Conservation (phyloP, 192 early-diverging fungal species). For the Radiomyces spectabilis region DNA sequence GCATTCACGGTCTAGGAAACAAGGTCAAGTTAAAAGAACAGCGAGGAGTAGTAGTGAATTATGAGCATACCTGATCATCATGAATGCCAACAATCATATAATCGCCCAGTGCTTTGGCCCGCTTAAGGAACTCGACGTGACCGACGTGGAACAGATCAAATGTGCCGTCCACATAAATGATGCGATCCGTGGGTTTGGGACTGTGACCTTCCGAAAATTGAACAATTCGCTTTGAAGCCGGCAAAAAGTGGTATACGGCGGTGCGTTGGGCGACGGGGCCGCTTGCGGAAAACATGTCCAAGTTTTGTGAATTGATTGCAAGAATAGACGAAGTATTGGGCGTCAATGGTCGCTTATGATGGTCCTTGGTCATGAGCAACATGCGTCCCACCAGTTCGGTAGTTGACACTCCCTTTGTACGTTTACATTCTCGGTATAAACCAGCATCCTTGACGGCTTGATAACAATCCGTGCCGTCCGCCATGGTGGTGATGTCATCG, state of each 20-base stretch:
- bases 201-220: conserved; percentile 85
- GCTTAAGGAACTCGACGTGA: conserved; percentile 89
- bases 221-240: conserved; percentile 78
- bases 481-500: conserved; percentile 94
- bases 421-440: conserved; percentile 91
- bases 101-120: conserved; percentile 77
- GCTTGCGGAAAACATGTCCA: conserved; percentile 49
- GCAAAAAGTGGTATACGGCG: conserved; percentile 79
- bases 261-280: conserved; percentile 36
- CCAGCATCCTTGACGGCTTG: conserved; percentile 92
- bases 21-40: background rate
- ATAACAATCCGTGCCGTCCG: conserved; percentile 97
- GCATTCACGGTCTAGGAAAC: conserved; percentile 66
- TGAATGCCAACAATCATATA: conserved; percentile 92
- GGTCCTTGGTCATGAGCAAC: conserved; percentile 85
- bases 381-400: conserved; percentile 95
- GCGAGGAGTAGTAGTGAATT: background rate
- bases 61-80: conserved; percentile 62
- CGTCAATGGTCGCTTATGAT: conserved; percentile 57
- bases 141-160: conserved; percentile 94
- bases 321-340: conserved; percentile 37
- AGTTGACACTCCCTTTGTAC: conserved; percentile 93
- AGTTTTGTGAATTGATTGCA: conserved; percentile 50
- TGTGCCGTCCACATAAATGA: conserved; percentile 93
- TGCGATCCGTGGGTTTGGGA: conserved; percentile 66